phyloP scores from a whole-genome alignment of 345 rosid genomes.

The Microthlaspi erraticum region DNA sequence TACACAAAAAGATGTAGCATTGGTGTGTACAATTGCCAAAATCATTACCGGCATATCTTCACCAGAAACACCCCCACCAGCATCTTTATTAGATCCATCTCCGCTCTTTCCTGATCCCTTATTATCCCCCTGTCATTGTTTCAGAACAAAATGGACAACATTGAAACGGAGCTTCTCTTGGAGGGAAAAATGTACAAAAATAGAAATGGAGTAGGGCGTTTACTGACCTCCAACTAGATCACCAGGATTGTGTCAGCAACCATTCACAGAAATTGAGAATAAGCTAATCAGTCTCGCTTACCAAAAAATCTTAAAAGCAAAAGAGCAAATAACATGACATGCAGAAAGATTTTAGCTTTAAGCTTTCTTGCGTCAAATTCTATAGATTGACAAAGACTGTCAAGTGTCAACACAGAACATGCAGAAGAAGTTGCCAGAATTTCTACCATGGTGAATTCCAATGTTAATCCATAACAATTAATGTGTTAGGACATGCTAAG shows the following conservation, averaged over 20 bases:
- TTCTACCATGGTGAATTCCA: neutral
- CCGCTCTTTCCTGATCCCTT: constrained; percentile 74
- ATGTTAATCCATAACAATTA: neutral
- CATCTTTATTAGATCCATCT: constrained; percentile 65
- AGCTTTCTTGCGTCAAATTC: constrained; percentile 13
- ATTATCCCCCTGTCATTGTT: constrained; percentile 63
- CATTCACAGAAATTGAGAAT: constrained; percentile 31
- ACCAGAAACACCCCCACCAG: constrained; percentile 52
- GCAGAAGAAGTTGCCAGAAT: neutral
- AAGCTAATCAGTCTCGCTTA: constrained; percentile 14
- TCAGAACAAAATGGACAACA: constrained; percentile 12
- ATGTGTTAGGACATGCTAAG: neutral
- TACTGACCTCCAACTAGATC: constrained; percentile 73
- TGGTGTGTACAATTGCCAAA: constrained; percentile 8
- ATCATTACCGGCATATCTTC: constrained; percentile 60
- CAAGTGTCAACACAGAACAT: constrained; percentile 1
- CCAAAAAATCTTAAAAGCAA: neutral
- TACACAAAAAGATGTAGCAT: neutral
- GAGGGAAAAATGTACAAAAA: neutral
- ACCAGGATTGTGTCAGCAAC: constrained; percentile 34
- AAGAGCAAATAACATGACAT: constrained; percentile 3
- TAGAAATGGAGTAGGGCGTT: constrained; percentile 5
- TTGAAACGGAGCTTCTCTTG: neutral
- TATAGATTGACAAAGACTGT: constrained; percentile 13
- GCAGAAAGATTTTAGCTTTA: neutral